Conservation (phyloP, 805 yeast genomes). For the Candida coquimbonensis region DNA sequence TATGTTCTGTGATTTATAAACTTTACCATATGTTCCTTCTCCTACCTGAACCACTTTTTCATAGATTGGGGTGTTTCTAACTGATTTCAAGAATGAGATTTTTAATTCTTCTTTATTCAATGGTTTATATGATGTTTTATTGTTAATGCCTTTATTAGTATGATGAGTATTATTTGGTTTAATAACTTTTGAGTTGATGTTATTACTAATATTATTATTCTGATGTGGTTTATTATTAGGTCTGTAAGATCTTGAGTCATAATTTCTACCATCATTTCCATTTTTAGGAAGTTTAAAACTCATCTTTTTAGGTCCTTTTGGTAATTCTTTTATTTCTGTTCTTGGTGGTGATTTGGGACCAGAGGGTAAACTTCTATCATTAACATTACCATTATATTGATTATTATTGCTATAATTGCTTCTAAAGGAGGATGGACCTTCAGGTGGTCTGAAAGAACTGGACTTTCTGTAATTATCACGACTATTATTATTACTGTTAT, state of each 20-base stretch:
- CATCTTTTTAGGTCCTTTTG: conserved; percentile 16
- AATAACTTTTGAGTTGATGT: too few species aligned
- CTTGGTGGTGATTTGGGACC: background rate
- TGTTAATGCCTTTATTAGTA: background rate
- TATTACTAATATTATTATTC: background rate
- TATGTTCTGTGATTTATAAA: conserved; percentile 74
- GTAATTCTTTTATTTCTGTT: conserved; percentile 6
- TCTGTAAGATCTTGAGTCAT: conserved; percentile 5
- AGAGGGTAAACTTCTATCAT: too few species aligned
- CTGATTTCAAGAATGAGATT: conserved; percentile 17
- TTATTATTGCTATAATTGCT: too few species aligned
- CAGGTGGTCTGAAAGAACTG: too few species aligned
- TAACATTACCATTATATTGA: too few species aligned
- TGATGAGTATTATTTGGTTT: background rate
- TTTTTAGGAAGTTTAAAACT: conserved; percentile 15
- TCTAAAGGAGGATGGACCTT: too few species aligned
- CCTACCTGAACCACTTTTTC: conserved; percentile 85
- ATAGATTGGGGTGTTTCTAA: conserved; percentile 33
- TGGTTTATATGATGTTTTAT: background rate
- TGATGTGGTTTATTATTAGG: background rate
- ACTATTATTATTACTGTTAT: too few species aligned
- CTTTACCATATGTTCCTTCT: conserved; percentile 98
- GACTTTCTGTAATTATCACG: too few species aligned
- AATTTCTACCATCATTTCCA: background rate
- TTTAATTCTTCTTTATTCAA: conserved; percentile 1